Conservation (phyloP, 2,329 filamentous ascomycete species). For the Coniochaeta prunicola region DNA sequence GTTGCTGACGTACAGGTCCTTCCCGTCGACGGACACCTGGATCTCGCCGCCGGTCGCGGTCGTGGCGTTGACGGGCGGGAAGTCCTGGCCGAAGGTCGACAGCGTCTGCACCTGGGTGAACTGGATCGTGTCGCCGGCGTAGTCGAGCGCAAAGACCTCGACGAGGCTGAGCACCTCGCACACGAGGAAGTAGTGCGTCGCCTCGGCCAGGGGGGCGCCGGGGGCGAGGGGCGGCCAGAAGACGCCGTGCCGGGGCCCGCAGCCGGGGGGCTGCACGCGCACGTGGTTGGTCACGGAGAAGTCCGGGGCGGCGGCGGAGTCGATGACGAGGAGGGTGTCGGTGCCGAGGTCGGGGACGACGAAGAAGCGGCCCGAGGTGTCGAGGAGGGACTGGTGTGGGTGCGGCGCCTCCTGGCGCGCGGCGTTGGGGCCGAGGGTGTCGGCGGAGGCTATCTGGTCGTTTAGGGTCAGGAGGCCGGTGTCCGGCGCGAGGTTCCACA, state of each 20-base stretch:
- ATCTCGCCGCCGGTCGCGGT: constrained; percentile 38
- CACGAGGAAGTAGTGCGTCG: constrained; percentile 38
- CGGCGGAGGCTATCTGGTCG: constrained; percentile 28
- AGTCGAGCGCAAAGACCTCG: constrained; percentile 32
- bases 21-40: constrained; percentile 30
- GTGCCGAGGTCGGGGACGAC: constrained; percentile 41
- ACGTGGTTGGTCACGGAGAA: constrained; percentile 29
- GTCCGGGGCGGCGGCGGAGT: constrained; percentile 24
- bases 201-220: constrained; percentile 7
- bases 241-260: constrained; percentile 43
- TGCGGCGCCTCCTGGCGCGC: constrained; percentile 26
- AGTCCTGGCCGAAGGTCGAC: constrained; percentile 30
- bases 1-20: constrained; percentile 44
- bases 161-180: constrained; percentile 39
- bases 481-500: constrained; percentile 32
- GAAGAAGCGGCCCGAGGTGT: constrained; percentile 42
- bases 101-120: constrained; percentile 29
- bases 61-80: constrained; percentile 25
- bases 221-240: constrained; percentile 31
- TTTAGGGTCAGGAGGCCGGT: constrained; percentile 27
- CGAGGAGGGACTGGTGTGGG: constrained; percentile 40
- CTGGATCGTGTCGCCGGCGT: constrained; percentile 24
- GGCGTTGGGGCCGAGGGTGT: constrained; percentile 23
- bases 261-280: constrained; percentile 26
- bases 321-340: constrained; percentile 38